phyloP scores from a whole-genome alignment of 83 land plant species.

The Isoetes engelmannii region DNA sequence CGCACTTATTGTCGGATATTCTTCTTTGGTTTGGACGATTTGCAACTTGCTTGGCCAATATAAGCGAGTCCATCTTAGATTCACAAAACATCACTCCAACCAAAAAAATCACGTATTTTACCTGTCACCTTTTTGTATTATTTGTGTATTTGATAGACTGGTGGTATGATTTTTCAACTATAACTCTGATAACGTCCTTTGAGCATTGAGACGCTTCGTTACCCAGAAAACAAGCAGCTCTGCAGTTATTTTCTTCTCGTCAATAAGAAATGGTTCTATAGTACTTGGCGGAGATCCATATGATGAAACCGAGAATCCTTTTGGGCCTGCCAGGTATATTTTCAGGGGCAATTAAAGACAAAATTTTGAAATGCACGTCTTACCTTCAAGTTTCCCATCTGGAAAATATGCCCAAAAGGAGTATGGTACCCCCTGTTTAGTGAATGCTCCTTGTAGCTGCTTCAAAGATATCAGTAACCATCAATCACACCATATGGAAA shows the following conservation, averaged over 20 bases:
- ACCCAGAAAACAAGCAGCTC: constrained; percentile 64
- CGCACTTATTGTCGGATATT: too few relatives aligned
- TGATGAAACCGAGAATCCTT: constrained; percentile 75
- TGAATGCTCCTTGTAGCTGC: constrained; percentile 78
- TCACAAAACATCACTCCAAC: too few relatives aligned
- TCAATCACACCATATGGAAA: not conserved
- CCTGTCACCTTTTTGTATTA: too few relatives aligned
- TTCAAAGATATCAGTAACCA: not conserved
- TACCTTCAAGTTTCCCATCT: constrained; percentile 69
- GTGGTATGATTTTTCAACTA: too few relatives aligned
- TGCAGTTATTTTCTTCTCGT: constrained; percentile 70
- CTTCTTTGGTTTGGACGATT: too few relatives aligned
- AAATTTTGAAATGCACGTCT: not conserved
- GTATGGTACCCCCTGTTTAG: constrained; percentile 51
- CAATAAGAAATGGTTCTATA: constrained; percentile 79
- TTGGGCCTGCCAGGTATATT: constrained; percentile 40
- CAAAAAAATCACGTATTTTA: too few relatives aligned
- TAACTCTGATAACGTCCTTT: constrained; percentile 24
- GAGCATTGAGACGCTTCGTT: constrained; percentile 70
- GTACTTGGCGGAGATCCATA: constrained; percentile 74
- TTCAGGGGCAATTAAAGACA: not conserved
- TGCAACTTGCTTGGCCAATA: too few relatives aligned
- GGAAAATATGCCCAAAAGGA: constrained; percentile 90
- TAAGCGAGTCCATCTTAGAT: too few relatives aligned
- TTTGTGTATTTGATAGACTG: too few relatives aligned